phyloP scores from a whole-genome alignment of 345 rosid species.

The rapeseed (Brassica napus) region DNA sequence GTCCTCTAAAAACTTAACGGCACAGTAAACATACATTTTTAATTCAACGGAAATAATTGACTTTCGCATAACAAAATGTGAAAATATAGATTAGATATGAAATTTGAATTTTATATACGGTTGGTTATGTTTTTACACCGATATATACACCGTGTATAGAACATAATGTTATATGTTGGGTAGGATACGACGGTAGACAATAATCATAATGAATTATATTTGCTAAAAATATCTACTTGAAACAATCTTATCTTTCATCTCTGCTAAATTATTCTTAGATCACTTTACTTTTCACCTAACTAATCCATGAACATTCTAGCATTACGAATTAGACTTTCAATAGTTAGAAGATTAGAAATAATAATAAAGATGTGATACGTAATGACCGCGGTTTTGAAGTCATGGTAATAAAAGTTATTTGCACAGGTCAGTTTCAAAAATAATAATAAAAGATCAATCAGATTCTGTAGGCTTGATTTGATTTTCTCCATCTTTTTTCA shows the following conservation, averaged over 20 bases:
- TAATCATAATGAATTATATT: too few species aligned
- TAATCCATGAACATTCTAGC: not conserved
- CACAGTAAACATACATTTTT: too few species aligned
- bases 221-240: constrained; percentile 10
- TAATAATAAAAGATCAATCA: not conserved
- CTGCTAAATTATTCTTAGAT: not conserved
- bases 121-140: too few species aligned
- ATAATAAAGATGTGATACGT: not conserved
- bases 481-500: not conserved
- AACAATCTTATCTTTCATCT: not conserved
- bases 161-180: too few species aligned
- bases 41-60: too few species aligned
- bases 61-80: too few species aligned
- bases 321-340: not conserved
- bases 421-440: too few species aligned
- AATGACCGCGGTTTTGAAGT: not conserved
- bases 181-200: too few species aligned
- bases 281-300: constrained; percentile 11
- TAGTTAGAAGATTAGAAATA: not conserved
- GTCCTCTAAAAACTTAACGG: too few species aligned
- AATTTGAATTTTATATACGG: too few species aligned
- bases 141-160: too few species aligned
- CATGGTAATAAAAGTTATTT: not conserved
- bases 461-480: constrained; percentile 12
- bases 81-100: too few species aligned